Evolutionary conservation across 1,284 basidiomycete genomes (phyloP).

Genomic region (Phaffia rhodozyma): DNA sequence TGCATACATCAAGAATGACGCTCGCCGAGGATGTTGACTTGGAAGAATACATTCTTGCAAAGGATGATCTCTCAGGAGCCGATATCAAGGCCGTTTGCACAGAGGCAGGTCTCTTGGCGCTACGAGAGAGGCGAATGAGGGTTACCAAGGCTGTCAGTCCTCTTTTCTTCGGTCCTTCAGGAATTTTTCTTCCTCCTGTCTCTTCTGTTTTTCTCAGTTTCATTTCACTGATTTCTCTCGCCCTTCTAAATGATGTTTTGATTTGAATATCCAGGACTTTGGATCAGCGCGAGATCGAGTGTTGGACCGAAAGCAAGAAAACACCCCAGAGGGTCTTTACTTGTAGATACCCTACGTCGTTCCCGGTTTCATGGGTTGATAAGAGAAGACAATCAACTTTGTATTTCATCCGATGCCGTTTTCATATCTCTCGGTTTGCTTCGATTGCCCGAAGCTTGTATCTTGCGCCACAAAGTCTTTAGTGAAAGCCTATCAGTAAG

Average conservation of each 20-base stretch:
- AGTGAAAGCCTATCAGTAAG: no score
- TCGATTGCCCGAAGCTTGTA: no score
- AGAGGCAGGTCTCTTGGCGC: slow-evolving; percentile 86
- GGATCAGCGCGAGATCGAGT: slow-evolving; percentile 80
- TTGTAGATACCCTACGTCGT: slow-evolving; percentile 36
- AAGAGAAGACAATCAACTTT: no score
- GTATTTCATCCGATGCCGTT: no score
- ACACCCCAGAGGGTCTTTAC: slow-evolving; percentile 73
- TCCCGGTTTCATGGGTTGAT: no score
- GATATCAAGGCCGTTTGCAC: slow-evolving; percentile 98
- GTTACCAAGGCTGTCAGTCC: slow-evolving; percentile 61
- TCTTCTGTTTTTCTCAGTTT: background rate
- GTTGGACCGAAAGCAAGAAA: slow-evolving; percentile 85
- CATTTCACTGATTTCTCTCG: background rate
- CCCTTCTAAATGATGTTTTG: background rate
- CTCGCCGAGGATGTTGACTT: slow-evolving; percentile 83
- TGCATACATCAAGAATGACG: slow-evolving; percentile 96
- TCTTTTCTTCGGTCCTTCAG: background rate
- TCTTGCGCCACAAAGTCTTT: no score
- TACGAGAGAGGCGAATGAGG: slow-evolving; percentile 90
- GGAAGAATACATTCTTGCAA: slow-evolving; percentile 90
- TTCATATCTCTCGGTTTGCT: no score
- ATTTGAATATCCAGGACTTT: slow-evolving; percentile 46
- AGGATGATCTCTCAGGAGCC: slow-evolving; percentile 92
- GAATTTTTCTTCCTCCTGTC: background rate